Base-by-base conservation (phyloP, 441 rosid genomes). In the Daphne laureola region DNA sequence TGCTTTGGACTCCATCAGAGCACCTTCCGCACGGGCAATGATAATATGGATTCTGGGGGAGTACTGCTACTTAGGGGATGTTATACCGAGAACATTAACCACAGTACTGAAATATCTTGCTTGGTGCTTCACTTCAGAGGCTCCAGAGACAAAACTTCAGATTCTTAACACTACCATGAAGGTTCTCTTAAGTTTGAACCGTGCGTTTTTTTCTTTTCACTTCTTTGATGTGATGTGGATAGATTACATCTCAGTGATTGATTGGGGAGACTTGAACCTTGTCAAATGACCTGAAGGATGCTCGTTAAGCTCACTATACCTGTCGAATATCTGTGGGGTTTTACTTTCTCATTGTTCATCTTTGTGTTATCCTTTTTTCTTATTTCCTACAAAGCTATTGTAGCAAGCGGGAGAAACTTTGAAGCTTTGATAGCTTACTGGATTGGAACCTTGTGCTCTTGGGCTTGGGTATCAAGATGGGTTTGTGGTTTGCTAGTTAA, bases 11-110 rank as follows among this genome's bases (percentile, higher is more conserved):
- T 74, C 94, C 54, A 69, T 89, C 67, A 86, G 76, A 77, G 84
- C 89, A 59, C 73, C 97, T 54, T 81, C 85, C 57, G 96, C 94
- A 52, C 97, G 98, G 59, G 92, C 88, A 59, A 82, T 79, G 59
- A 72, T 92, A 67, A 76, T 86, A 72, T 92, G 98, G 98, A 83
- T 92, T 90, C 66, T 83, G 60, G 98, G 96, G 51, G 95, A 83
- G 60, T 92, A 89, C 65, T 65, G 78, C 71, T 73, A 81, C 43
- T n/a, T 84, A 70, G 97, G 97, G 59, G 78, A 75, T 56, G 78
- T 63, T 60, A 81, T 92, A 53, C 92, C 96, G 1, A 83, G 68
- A 77, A 85, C 81, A 84, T 53, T 89, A 64, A 66, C 75, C 66
- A 79, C 88, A 46, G 77, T 93, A 51, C 78, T 88, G 17, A 81